phyloP scores from a whole-genome alignment of 805 yeast species.

The Candida hungchunana region DNA sequence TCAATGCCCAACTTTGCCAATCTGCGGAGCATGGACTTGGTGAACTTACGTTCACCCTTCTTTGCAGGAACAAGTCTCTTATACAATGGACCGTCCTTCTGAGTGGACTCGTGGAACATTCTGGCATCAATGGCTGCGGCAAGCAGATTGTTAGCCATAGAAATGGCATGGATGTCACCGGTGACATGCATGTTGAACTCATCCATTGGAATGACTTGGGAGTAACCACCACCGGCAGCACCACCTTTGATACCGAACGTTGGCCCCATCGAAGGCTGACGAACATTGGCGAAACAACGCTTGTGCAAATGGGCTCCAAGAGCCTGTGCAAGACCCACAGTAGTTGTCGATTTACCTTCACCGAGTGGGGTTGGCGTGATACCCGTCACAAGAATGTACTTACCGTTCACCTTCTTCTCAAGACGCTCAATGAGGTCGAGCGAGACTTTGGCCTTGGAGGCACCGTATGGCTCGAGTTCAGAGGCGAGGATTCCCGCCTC shows the following conservation, averaged over 20 bases:
- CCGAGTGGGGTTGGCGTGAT: conserved; percentile 85
- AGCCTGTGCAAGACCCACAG: conserved; percentile 79
- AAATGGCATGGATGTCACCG: conserved; percentile 82
- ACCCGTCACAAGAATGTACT: conserved; percentile 75
- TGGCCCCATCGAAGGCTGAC: conserved; percentile 89
- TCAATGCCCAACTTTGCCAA: conserved; percentile 62
- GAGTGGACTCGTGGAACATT: conserved; percentile 79
- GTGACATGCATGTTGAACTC: conserved; percentile 84
- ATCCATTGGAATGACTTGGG: conserved; percentile 87
- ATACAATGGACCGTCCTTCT: conserved; percentile 65
- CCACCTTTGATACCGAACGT: conserved; percentile 88
- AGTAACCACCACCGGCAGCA: conserved; percentile 88
- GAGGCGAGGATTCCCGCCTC: conserved; percentile 49
- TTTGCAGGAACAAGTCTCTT: conserved; percentile 72
- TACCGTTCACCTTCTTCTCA: conserved; percentile 56
- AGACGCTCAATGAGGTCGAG: conserved; percentile 60
- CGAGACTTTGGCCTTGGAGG: conserved; percentile 72
- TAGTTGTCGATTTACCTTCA: conserved; percentile 82
- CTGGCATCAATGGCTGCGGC: conserved; percentile 87
- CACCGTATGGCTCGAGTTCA: conserved; percentile 76
- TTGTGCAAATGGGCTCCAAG: conserved; percentile 68
- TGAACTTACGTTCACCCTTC: conserved; percentile 64
- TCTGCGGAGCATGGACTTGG: conserved; percentile 64
- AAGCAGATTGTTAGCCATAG: conserved; percentile 73
- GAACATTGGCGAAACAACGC: conserved; percentile 72